These are phyloP conservation scores for Creolimax fragrantissima DNA, from an alignment of 78 protist species.

Conservation along the genomic window DNA sequence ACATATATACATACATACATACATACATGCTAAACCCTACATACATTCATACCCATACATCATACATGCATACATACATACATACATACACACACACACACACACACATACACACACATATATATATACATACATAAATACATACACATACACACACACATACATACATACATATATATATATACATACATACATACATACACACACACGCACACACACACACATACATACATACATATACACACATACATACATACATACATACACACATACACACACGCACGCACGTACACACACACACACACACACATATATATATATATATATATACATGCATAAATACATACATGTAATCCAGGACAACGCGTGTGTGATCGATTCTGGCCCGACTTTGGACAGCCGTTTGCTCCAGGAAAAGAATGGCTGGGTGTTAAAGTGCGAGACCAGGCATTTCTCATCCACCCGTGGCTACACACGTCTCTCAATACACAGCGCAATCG, in stretches of 20 bases:
- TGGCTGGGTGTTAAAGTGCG: neutral
- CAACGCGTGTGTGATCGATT: neutral
- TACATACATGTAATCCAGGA: neutral
- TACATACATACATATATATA: neutral
- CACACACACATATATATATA: neutral
- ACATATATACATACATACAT: neutral
- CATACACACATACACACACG: neutral
- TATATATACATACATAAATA: neutral
- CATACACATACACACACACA: neutral
- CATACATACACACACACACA: neutral
- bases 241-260: neutral
- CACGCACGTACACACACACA: neutral
- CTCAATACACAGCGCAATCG: neutral
- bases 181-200: neutral
- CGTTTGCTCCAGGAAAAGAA: neutral
- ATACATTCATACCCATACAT: neutral
- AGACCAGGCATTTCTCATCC: neutral
- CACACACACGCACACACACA: neutral
- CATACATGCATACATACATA: neutral
- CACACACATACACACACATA: neutral
- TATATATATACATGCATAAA: neutral
- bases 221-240: neutral
- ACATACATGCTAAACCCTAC: neutral
- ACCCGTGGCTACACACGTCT: neutral
- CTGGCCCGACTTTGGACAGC: neutral